phyloP scores from a whole-genome alignment of 2,329 filamentous ascomycete genomes.

The Penicillium palitans region DNA sequence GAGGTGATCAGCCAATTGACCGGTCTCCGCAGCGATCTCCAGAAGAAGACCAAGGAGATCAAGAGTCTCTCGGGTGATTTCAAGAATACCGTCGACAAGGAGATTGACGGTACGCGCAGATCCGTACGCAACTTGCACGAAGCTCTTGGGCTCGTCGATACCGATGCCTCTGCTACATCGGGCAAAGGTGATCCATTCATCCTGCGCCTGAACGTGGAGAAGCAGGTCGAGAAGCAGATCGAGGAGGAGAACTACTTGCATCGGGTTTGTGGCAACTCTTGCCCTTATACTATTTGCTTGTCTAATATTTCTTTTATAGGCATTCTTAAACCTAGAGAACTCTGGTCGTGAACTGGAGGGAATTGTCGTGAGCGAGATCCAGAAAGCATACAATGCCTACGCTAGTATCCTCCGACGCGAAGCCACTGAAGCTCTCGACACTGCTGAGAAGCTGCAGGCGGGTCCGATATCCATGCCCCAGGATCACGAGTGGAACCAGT shows the following conservation, averaged over 20 bases:
- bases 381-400: slow-evolving; percentile 95
- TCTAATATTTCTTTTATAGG: slow-evolving; percentile 53
- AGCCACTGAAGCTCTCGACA: slow-evolving; percentile 74
- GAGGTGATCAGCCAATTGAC: slow-evolving; percentile 88
- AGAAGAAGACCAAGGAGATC: slow-evolving; percentile 98
- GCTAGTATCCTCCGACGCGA: slow-evolving; percentile 89
- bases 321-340: slow-evolving; percentile 89
- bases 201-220: slow-evolving; percentile 79
- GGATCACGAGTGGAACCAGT: slow-evolving; percentile 84
- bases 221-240: slow-evolving; percentile 86
- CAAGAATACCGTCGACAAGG: slow-evolving; percentile 93
- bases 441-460: slow-evolving; percentile 76
- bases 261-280: slow-evolving; percentile 59
- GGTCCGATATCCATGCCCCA: slow-evolving; percentile 92
- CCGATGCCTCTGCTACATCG: slow-evolving; percentile 70
- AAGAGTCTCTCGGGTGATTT: slow-evolving; percentile 91
- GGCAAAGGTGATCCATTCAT: slow-evolving; percentile 94
- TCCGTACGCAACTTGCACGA: slow-evolving; percentile 81
- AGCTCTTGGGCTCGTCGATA: slow-evolving; percentile 73
- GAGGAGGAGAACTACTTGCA: slow-evolving; percentile 98
- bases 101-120: slow-evolving; percentile 80
- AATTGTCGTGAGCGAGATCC: slow-evolving; percentile 95
- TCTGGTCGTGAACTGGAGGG: slow-evolving; percentile 94
- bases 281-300: slow-evolving; percentile 5
- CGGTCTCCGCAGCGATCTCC: slow-evolving; percentile 81